Base-by-base conservation (phyloP, 2,329 filamentous ascomycete genomes). In the Phialemoniopsis sp. region DNA sequence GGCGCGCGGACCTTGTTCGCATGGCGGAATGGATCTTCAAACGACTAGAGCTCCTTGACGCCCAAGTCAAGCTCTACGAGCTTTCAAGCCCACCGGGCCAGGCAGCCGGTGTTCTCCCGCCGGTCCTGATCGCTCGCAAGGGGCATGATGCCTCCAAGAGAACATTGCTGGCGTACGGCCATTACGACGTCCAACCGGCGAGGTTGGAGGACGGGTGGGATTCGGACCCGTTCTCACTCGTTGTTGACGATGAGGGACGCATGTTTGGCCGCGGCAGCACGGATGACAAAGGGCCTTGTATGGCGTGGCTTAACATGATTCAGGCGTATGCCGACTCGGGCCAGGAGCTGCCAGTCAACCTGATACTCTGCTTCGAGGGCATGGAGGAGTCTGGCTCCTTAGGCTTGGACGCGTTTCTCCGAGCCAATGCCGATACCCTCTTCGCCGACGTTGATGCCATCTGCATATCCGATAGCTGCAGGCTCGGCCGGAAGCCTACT, bases 321-420 rank as follows among this genome's bases (percentile, higher is more conserved):
- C 90, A 98, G 68, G 90, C 93, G 32, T 93, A 98, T 72, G 85
- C 95, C 66, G 93, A 94, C 73, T 89, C 90, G 29, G 88, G 88
- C 42, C 73, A 97, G 34, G 91, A 96, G 37, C 89, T 98, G 61
- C 93, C 93, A 8, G 93, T 98, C 58, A 98, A 98, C 70, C 76
- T 98, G 50, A 80, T 98, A 48, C 97, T 96, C 88, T 98, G 93
- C 74, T 97, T 98, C 54, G 93, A 98, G 74, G 93, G 93, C 35
- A 98, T 98, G 93, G 93, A 98, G 70, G 93, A 98, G 71, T 95
- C 95, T 62, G 93, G 93, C 37, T 96, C 90, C 1, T 91, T 97
- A 62, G 93, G 93, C 29, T 76, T 98, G 40, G 93, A 98, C 57
- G 91, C 95, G 53, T 86, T 97, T 50, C 95, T 98, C 66, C 76